These are phyloP conservation scores for Aspergillus luchuensis DNA, from an alignment of 2,329 filamentous ascomycete genomes.

Conservation along the genomic window DNA sequence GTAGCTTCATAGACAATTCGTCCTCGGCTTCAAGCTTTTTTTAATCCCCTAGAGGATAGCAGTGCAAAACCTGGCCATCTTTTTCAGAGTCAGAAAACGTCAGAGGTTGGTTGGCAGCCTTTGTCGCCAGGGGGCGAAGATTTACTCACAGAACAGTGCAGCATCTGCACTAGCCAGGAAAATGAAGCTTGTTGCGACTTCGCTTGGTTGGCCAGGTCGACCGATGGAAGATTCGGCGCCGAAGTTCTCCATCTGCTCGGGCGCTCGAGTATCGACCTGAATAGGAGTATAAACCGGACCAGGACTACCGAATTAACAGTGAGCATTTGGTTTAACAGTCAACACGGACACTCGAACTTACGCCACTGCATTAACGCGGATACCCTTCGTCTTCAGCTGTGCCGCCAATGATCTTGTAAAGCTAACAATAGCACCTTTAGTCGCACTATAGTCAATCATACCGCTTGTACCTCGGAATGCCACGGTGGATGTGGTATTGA, in stretches of 20 bases:
- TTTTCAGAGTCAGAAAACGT: neutral
- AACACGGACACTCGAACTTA: conserved; percentile 24
- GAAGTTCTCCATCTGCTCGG: conserved; percentile 39
- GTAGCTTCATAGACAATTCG: neutral
- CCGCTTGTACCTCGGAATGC: conserved; percentile 55
- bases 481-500: conserved; percentile 59
- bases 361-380: conserved; percentile 54
- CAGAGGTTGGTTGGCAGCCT: neutral
- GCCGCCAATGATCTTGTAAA: conserved; percentile 58
- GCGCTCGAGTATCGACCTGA: conserved; percentile 37
- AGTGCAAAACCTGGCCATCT: conserved; percentile 41
- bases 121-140: neutral
- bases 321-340: neutral
- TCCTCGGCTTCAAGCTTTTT: neutral
- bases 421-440: conserved; percentile 60
- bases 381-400: conserved; percentile 58
- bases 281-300: conserved; percentile 39
- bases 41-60: conserved; percentile 39
- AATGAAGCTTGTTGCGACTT: conserved; percentile 44
- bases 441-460: conserved; percentile 60
- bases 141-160: conserved; percentile 38
- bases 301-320: conserved; percentile 24
- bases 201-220: conserved; percentile 41
- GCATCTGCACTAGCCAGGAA: conserved; percentile 41
- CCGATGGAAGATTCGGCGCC: conserved; percentile 33